Evolutionary conservation across 2,329 filamentous ascomycete genomes (phyloP), one percentile per base, ranked within the genome.

Genomic region (Hymenoscyphus repandus): DNA sequence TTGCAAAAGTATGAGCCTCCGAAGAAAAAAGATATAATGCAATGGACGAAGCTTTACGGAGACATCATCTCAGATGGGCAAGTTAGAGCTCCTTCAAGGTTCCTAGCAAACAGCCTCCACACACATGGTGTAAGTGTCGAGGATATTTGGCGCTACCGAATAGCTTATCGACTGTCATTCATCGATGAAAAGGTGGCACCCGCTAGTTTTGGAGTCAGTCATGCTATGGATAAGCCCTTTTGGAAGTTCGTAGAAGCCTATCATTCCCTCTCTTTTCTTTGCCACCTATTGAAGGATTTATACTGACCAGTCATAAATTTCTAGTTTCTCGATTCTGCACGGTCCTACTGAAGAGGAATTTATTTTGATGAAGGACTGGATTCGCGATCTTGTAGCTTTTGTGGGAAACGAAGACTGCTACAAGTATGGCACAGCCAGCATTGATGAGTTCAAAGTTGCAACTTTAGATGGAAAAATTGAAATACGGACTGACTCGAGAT

Each of bases 171-270:
- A 2, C 52, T 73, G 31, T 72, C 69, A 0, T 73, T 73, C 45
- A 74, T 73, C 40, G 63, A 64, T 10, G 66, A 72, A 4, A 64
- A 66, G 6, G 53, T 71, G 3, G 70, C 70, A 1, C 70, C 71
- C 0, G 56, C 51, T 10, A 63, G 61, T 0, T 68, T 63, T 52
- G 67, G 68, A 0, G 66, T 69, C 0, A 60, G 63, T 0, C 70
- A 73, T 54, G 68, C 68, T 4, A 72, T 71, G 70, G 70, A 73
- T 34, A 67, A 66, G 41, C 69, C 70, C 0, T 65, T 73, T 27
- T 73, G 70, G 70, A 73, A 72, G 69, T 72, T 49, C 62, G 67
- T 62, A 27, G 7, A 27, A 27, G 4, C 22, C 1, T 33, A 18
- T 1, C 3, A 18, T 7, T 6, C 9, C 1, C 17, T 38, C 40